These are phyloP conservation scores for Nidularia sp. DNA, from an alignment of 768 basidiomycete species.

Conservation along the genomic window DNA sequence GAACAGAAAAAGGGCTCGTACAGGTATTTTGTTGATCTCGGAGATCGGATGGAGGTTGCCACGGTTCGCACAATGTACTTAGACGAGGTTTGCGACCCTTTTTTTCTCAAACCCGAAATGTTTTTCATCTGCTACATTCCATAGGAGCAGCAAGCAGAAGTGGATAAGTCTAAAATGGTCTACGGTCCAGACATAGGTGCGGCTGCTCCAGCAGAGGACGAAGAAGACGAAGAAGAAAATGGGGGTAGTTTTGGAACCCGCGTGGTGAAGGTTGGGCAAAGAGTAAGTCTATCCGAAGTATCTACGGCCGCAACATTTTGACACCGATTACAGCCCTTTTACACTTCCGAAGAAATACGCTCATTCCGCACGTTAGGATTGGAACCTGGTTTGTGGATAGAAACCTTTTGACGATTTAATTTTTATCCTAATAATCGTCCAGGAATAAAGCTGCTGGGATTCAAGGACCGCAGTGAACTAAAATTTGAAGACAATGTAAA, in stretches of 20 bases:
- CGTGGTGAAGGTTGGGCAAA: constrained; percentile 44
- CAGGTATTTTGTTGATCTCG: constrained; percentile 80
- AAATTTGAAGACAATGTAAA: constrained; percentile 88
- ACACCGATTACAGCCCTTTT: constrained; percentile 58
- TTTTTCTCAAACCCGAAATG: background rate
- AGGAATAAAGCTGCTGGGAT: constrained; percentile 92
- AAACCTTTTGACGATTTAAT: background rate
- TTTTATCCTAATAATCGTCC: background rate
- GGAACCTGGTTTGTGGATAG: constrained; percentile 53
- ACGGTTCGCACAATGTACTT: constrained; percentile 66
- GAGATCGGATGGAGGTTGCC: constrained; percentile 75
- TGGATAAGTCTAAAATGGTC: constrained; percentile 39
- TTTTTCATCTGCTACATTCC: background rate
- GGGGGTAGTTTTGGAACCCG: constrained; percentile 24
- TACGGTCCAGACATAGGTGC: constrained; percentile 37
- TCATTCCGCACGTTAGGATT: constrained; percentile 80
- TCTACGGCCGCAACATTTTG: no score
- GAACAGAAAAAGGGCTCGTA: constrained; percentile 83
- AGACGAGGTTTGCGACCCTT: constrained; percentile 54
- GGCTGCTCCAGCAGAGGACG: constrained; percentile 31
- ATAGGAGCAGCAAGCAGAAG: constrained; percentile 42
- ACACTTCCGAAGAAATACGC: constrained; percentile 76
- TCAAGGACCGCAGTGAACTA: constrained; percentile 70
- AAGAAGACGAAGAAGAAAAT: constrained; percentile 33
- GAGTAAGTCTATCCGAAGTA: constrained; percentile 32